Percentiles rank a stretch among this genome's conserved stretches.
These are phyloP conservation scores for Tylopilus sp. DNA, from an alignment of 1,284 basidiomycete species.

Conservation along the genomic window DNA sequence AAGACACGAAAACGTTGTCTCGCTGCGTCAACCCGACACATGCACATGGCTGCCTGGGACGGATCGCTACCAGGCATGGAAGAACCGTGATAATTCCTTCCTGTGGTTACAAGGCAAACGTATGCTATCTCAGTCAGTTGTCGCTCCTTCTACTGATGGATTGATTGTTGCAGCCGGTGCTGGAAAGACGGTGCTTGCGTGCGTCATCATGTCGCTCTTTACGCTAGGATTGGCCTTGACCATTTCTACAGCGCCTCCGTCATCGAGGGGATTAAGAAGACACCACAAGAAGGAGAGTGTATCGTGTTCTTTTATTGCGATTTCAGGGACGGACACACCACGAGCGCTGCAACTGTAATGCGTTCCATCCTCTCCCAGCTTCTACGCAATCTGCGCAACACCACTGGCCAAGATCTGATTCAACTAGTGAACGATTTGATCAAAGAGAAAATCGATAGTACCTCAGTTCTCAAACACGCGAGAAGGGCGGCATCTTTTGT, in stretches of 20 bases:
- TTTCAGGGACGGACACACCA: slow-evolving; percentile 1
- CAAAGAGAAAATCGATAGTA: background rate
- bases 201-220: background rate
- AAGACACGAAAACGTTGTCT: background rate
- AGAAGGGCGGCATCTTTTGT: background rate
- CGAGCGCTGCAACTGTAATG: background rate
- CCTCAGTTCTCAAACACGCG: background rate
- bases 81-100: background rate
- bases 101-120: slow-evolving; percentile 12
- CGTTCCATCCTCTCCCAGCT: slow-evolving; percentile 11
- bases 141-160: background rate
- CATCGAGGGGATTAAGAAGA: background rate
- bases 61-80: background rate
- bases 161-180: background rate
- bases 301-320: slow-evolving; percentile 11
- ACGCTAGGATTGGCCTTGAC: background rate
- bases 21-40: background rate
- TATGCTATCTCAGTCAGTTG: background rate
- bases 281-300: background rate
- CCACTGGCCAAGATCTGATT: background rate
- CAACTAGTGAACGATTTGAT: background rate
- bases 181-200: slow-evolving; percentile 1
- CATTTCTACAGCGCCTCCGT: background rate
- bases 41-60: slow-evolving; percentile 3
- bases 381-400: background rate